Percentiles rank a stretch among this genome's conserved stretches.
Evolutionary conservation across 345 rosid species (phyloP).

Genomic region (Hevea brasiliensis): DNA sequence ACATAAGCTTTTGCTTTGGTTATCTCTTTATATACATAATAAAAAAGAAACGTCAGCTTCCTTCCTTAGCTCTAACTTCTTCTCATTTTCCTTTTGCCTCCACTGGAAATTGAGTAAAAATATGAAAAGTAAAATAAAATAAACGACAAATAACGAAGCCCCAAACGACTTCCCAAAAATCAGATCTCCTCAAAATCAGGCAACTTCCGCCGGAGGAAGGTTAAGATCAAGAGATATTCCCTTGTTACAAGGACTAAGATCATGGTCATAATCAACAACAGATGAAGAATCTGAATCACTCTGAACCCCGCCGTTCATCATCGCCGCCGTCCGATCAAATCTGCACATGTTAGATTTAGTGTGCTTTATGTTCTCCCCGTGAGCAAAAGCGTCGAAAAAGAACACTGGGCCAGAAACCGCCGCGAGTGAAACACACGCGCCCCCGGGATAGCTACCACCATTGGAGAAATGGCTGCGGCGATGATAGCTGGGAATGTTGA

Average conservation of each 20-base stretch:
- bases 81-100: constrained; percentile 9
- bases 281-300: constrained; percentile 74
- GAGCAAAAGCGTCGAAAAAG: constrained; percentile 56
- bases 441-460: constrained; percentile 15
- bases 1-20: neutral
- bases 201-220: constrained; percentile 57
- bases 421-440: constrained; percentile 22
- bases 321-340: constrained; percentile 27
- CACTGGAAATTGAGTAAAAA: neutral
- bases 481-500: constrained; percentile 18
- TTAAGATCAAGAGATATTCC: constrained; percentile 52
- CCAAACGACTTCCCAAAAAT: constrained; percentile 1
- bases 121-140: constrained; percentile 16
- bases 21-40: constrained; percentile 32
- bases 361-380: constrained; percentile 18
- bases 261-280: constrained; percentile 50
- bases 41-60: constrained; percentile 27
- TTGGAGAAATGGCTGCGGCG: constrained; percentile 18
- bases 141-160: constrained; percentile 18
- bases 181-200: constrained; percentile 33
- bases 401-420: constrained; percentile 38
- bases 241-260: constrained; percentile 9
- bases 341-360: constrained; percentile 14
- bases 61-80: constrained; percentile 14
- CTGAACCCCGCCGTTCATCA: constrained; percentile 29